phyloP scores from a whole-genome alignment of 768 basidiomycete species.

The Suillus tomentosus region DNA sequence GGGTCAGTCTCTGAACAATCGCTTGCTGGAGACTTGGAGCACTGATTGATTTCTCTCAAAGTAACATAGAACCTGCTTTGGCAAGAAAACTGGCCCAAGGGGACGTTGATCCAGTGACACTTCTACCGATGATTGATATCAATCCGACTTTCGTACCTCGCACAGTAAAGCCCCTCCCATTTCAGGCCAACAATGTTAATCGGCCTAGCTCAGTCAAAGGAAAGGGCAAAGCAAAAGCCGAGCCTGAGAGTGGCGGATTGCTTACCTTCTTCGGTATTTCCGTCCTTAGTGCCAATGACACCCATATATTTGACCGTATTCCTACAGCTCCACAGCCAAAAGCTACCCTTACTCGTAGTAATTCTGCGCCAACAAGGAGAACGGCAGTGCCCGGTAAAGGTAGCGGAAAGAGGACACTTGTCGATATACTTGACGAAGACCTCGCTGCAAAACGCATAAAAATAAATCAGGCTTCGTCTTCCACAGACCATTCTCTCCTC shows the following conservation, averaged over 20 bases:
- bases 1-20: slow-evolving; percentile 42
- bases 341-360: slow-evolving; percentile 27
- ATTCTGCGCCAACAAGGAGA: slow-evolving; percentile 31
- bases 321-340: slow-evolving; percentile 28
- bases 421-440: slow-evolving; percentile 71
- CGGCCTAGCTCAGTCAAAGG: slow-evolving; percentile 37
- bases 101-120: slow-evolving; percentile 68
- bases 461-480: slow-evolving; percentile 31
- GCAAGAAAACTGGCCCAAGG: slow-evolving; percentile 72
- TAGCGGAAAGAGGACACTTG: slow-evolving; percentile 77
- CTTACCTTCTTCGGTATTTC: slow-evolving; percentile 63
- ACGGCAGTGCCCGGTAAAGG: slow-evolving; percentile 47
- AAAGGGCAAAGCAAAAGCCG: slow-evolving; percentile 47
- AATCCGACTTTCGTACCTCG: slow-evolving; percentile 64
- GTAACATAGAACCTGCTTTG: slow-evolving; percentile 61
- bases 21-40: not conserved
- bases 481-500: slow-evolving; percentile 16
- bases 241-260: slow-evolving; percentile 40
- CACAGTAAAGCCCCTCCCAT: slow-evolving; percentile 45
- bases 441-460: slow-evolving; percentile 52
- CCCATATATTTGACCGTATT: slow-evolving; percentile 34
- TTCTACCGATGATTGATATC: slow-evolving; percentile 75
- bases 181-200: slow-evolving; percentile 30
- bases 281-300: slow-evolving; percentile 39
- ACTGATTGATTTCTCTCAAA: slow-evolving; percentile 31